phyloP scores from a whole-genome alignment of 257 asterid species.

The Solanum appendiculatum region DNA sequence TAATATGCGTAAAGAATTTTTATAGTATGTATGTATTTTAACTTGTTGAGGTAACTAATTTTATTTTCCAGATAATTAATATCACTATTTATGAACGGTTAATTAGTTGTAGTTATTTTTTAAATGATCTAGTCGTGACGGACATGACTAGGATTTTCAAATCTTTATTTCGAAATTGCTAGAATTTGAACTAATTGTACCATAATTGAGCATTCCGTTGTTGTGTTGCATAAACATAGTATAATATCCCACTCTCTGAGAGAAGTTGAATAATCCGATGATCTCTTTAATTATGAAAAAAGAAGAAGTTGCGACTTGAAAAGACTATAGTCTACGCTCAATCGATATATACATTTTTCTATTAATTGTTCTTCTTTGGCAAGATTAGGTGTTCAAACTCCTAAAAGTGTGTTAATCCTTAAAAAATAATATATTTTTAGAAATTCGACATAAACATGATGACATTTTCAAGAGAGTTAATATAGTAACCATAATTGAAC shows the following conservation, averaged over 20 bases:
- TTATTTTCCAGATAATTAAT: neutral
- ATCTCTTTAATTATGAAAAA: neutral
- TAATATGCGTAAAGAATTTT: neutral
- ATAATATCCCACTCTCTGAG: neutral
- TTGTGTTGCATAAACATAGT: neutral
- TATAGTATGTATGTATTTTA: neutral
- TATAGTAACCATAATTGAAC: neutral
- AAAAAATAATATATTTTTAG: neutral
- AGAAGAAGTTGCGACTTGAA: neutral
- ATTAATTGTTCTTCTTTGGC: neutral
- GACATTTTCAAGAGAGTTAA: neutral
- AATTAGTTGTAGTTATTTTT: neutral
- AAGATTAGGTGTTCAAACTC: neutral
- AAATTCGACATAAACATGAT: neutral
- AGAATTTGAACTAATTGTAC: neutral
- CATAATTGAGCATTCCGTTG: neutral
- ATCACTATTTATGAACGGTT: neutral
- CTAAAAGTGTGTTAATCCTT: neutral
- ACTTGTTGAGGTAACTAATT: neutral
- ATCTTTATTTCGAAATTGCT: neutral
- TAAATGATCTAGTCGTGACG: neutral
- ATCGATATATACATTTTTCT: neutral
- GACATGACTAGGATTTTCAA: neutral
- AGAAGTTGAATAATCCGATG: neutral
- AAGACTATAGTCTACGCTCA: neutral